phyloP scores from a whole-genome alignment of 169 alveolate genomes.

The Eimeria necatrix region DNA sequence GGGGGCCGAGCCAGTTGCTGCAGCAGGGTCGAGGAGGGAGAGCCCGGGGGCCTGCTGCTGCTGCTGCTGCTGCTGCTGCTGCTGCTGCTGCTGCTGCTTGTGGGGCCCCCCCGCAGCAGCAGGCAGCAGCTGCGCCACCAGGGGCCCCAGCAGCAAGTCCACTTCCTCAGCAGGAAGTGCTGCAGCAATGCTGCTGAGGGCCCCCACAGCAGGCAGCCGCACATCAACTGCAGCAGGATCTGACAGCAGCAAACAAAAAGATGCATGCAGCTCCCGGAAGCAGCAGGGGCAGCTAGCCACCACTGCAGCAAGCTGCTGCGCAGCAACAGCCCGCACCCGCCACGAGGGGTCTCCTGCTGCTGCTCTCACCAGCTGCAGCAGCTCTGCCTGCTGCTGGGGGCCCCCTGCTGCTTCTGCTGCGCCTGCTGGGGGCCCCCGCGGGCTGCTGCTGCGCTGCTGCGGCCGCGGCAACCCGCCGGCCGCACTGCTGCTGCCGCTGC shows the following conservation, averaged over 20 bases:
- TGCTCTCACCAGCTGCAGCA: neutral
- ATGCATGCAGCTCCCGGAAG: neutral
- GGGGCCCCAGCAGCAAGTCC: constrained; percentile 14
- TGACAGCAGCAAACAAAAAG: constrained; percentile 32
- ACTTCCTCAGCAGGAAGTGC: constrained; percentile 13
- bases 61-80: neutral
- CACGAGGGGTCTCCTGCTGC: constrained; percentile 46
- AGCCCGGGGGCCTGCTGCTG: neutral
- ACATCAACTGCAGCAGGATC: constrained; percentile 59
- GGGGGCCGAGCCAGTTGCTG: neutral
- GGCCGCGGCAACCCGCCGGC: too few relatives aligned
- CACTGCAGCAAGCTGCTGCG: neutral
- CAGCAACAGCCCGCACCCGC: constrained; percentile 61
- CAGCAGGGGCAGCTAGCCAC: neutral
- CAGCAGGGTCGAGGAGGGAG: neutral
- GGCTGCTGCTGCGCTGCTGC: too few relatives aligned
- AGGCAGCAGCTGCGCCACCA: neutral
- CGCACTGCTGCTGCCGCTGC: too few relatives aligned
- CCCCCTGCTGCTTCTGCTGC: too few relatives aligned
- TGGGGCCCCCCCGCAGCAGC: neutral
- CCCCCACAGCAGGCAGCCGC: constrained; percentile 53
- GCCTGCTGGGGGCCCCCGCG: neutral
- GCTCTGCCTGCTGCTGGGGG: neutral
- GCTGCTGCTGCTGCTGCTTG: too few relatives aligned
- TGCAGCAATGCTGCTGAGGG: neutral